A percentile compares a stretch with the other conserved stretches of the same genome.
Conservation (phyloP, 2,329 filamentous ascomycete genomes). For the Monilinia fructigena region DNA sequence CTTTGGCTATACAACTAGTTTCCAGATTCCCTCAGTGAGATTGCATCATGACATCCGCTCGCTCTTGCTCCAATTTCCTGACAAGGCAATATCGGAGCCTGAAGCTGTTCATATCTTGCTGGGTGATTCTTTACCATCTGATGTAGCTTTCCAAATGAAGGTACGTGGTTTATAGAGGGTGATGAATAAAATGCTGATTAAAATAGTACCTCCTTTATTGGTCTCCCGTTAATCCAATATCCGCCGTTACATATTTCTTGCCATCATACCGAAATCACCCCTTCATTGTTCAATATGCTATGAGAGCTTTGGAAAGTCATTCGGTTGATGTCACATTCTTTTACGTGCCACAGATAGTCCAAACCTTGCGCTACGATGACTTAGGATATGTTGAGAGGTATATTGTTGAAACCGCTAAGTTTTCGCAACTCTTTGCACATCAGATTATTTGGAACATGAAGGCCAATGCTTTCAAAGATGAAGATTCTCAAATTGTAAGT, state of each 20-base stretch:
- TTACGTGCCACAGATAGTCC: constrained; percentile 97
- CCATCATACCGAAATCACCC: constrained; percentile 89
- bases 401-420: constrained; percentile 93
- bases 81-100: constrained; percentile 76
- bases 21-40: constrained; percentile 72
- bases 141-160: constrained; percentile 83
- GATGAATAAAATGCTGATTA: constrained; percentile 36
- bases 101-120: constrained; percentile 82
- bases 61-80: constrained; percentile 77
- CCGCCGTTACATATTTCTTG: constrained; percentile 88
- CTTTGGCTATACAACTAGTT: constrained; percentile 81
- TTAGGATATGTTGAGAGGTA: constrained; percentile 95
- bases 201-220: constrained; percentile 83
- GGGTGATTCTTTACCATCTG: constrained; percentile 70
- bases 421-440: constrained; percentile 97
- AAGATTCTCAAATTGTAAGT: constrained; percentile 79
- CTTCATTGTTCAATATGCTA: constrained; percentile 93
- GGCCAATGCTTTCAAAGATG: constrained; percentile 96
- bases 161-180: constrained; percentile 46
- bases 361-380: constrained; percentile 87
- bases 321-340: constrained; percentile 98
- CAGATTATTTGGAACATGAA: constrained; percentile 99
- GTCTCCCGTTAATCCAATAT: constrained; percentile 88
- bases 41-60: constrained; percentile 75
- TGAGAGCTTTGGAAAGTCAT: constrained; percentile 90